Evolutionary conservation across 2,329 filamentous ascomycete species (phyloP).

Genomic region (Cladosporium sphaerospermum): DNA sequence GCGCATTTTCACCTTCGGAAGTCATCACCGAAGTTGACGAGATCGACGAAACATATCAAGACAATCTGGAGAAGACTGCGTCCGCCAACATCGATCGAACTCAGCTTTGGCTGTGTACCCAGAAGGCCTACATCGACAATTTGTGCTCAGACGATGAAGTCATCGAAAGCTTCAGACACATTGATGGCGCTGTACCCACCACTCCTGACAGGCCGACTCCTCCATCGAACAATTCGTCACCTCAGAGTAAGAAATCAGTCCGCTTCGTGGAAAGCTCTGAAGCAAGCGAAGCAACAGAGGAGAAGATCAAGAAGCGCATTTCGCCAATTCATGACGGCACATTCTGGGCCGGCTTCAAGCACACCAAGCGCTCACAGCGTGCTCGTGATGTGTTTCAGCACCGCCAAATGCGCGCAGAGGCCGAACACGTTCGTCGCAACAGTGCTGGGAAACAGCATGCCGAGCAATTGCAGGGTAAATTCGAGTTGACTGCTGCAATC

Average conservation of each 20-base stretch:
- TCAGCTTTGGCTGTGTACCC: constrained; percentile 76
- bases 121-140: constrained; percentile 57
- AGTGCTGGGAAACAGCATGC: constrained; percentile 67
- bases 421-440: constrained; percentile 74
- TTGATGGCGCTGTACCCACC: constrained; percentile 25
- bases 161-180: constrained; percentile 24
- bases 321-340: constrained; percentile 43
- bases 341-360: constrained; percentile 70
- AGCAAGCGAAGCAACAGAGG: neutral
- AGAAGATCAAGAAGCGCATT: constrained; percentile 24
- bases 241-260: constrained; percentile 62
- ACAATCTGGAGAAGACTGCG: constrained; percentile 64
- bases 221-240: constrained; percentile 23
- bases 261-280: constrained; percentile 48
- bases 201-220: constrained; percentile 25
- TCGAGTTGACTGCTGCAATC: constrained; percentile 57
- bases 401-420: constrained; percentile 78
- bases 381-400: constrained; percentile 75
- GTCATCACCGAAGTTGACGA: constrained; percentile 36
- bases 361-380: constrained; percentile 53
- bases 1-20: constrained; percentile 35
- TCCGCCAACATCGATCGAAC: constrained; percentile 77
- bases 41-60: constrained; percentile 64
- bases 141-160: constrained; percentile 27
- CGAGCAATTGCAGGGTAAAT: constrained; percentile 78